Evolutionary conservation across 306 rosid species (phyloP).

Genomic region (Dicorynia guianensis): DNA sequence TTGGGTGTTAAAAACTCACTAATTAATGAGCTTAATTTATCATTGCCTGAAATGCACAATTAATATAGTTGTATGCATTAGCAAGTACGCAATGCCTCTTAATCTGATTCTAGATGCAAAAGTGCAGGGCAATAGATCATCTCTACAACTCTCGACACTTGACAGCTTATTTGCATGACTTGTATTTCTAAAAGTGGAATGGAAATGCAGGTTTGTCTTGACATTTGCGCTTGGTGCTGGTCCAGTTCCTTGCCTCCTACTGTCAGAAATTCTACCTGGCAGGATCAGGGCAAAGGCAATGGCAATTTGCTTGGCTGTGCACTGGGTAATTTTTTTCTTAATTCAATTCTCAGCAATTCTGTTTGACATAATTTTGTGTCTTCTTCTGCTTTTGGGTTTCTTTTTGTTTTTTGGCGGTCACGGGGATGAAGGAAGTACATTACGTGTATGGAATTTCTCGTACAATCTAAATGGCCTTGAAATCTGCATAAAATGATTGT

Average conservation of each 20-base stretch:
- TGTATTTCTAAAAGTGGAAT: slow-evolving; percentile 20
- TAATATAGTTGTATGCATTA: neutral
- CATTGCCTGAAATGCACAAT: slow-evolving; percentile 20
- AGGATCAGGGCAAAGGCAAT: slow-evolving; percentile 65
- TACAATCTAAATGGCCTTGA: neutral
- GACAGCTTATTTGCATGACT: slow-evolving; percentile 8
- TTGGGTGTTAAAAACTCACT: neutral
- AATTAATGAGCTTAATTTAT: neutral
- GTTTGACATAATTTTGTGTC: neutral
- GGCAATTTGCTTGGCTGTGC: slow-evolving; percentile 66
- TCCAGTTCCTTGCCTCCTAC: slow-evolving; percentile 68
- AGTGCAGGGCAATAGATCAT: slow-evolving; percentile 6
- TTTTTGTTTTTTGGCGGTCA: neutral
- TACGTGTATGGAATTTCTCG: neutral
- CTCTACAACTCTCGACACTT: slow-evolving; percentile 18
- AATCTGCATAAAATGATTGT: slow-evolving; percentile 22
- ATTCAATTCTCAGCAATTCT: slow-evolving; percentile 13
- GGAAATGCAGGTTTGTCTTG: slow-evolving; percentile 58
- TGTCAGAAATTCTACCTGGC: slow-evolving; percentile 64
- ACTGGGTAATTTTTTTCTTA: slow-evolving; percentile 56
- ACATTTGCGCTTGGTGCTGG: slow-evolving; percentile 63
- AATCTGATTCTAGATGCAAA: slow-evolving; percentile 33
- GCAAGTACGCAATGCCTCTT: neutral
- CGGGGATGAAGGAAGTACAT: neutral
- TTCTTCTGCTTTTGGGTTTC: too few species aligned